Percentiles rank a stretch among this genome's conserved stretches.
These are phyloP conservation scores for Microbotryomycetes sp. DNA, from an alignment of 1,284 basidiomycete species.

Conservation along the genomic window DNA sequence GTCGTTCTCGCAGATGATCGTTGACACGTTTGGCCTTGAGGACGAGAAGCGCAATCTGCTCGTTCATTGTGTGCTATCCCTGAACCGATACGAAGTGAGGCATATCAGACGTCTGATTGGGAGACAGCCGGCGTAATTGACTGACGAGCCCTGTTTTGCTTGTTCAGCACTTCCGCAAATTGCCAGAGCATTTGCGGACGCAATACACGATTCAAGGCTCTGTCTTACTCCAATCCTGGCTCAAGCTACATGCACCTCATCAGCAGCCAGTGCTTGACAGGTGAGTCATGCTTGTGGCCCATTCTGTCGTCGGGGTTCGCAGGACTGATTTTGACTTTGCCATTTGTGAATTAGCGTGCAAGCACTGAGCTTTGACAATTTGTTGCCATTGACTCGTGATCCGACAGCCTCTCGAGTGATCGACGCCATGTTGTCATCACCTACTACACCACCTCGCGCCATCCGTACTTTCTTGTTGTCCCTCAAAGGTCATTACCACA, in stretches of 20 bases:
- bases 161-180: conserved; percentile 29
- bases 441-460: conserved; percentile 58
- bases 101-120: neutral
- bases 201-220: conserved; percentile 73
- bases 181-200: conserved; percentile 16
- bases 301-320: too few species aligned
- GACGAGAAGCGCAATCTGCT: conserved; percentile 50
- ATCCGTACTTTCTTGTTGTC: conserved; percentile 65
- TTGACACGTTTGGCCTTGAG: conserved; percentile 55
- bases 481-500: conserved; percentile 68
- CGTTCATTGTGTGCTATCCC: conserved; percentile 58
- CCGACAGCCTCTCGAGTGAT: conserved; percentile 72
- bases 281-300: conserved; percentile 46
- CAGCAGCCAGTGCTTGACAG: conserved; percentile 62
- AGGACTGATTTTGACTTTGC: too few species aligned
- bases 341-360: conserved; percentile 47
- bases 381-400: conserved; percentile 62
- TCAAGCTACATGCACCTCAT: conserved; percentile 59
- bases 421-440: conserved; percentile 66
- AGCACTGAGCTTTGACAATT: conserved; percentile 54
- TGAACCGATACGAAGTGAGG: conserved; percentile 56
- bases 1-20: conserved; percentile 50
- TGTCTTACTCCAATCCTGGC: conserved; percentile 70
- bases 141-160: neutral
- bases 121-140: neutral